Evolutionary conservation across 2,329 filamentous ascomycete genomes (phyloP), one percentile per base, ranked within the genome.

Genomic region (Cryoendolithus antarcticus): DNA sequence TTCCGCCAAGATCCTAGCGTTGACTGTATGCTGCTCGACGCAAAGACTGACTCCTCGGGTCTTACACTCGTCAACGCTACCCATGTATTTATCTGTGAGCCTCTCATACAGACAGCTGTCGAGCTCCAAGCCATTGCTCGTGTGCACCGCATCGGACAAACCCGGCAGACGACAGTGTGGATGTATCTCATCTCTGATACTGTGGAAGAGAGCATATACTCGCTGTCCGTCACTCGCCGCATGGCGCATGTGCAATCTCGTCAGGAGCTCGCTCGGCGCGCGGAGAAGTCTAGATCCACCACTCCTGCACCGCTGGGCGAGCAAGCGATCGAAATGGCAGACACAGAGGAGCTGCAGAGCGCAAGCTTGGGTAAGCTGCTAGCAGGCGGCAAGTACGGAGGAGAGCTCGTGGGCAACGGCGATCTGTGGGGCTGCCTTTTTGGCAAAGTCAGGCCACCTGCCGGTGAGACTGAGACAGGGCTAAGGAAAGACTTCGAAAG

Each of bases 101-200:
- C 91, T 2, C 68, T 96, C 3, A 77, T 96, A 50, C 94, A 96
- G 55, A 89, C 89, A 0, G 86, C 88, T 0, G 76, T 98, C 10
- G 91, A 96, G 61, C 70, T 96, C 7, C 91, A 98, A 60, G 89
- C 88, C 9, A 93, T 96, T 53, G 88, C 89, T 1, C 81, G 91
- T 40, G 88, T 98, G 1, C 86, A 98, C 56, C 77, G 91, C 29
- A 98, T 98, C 46, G 91, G 91, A 0, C 91, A 96, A 61, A 71
- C 80, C 46, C 77, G 83, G 37, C 73, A 83, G 48, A 98, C 91
- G 0, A 94, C 85, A 0, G 86, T 96, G 1, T 96, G 88, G 82
- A 81, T 95, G 60, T 96, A 96, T 57, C 71, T 96, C 2, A 75
- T 95, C n/a, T 77, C 81, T 9, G 84, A 82, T 38, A 93, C 89